Evolutionary conservation across 805 yeast genomes (phyloP).

Genomic region (Wickerhamomyces canadensis): DNA sequence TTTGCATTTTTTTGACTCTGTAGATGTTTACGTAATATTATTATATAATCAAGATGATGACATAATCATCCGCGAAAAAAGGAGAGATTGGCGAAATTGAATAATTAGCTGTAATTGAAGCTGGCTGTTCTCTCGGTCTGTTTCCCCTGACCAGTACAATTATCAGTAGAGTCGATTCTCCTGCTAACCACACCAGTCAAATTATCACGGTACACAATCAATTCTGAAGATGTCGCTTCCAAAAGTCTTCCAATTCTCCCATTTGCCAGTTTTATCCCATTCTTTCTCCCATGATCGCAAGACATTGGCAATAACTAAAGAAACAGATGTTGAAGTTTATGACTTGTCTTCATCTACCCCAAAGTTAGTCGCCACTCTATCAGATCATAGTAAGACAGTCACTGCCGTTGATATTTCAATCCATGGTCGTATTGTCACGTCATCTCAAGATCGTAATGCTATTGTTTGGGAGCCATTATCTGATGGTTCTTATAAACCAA

Average conservation of each 20-base stretch:
- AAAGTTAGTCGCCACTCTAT: slow-evolving; percentile 55
- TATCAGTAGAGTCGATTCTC: slow-evolving; percentile 26
- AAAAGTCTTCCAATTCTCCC: slow-evolving; percentile 59
- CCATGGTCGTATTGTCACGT: slow-evolving; percentile 88
- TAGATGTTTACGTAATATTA: no score
- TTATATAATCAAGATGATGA: no score
- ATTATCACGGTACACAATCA: not conserved
- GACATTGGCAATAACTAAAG: slow-evolving; percentile 77
- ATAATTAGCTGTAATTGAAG: no score
- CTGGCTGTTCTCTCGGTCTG: no score
- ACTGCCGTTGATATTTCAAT: slow-evolving; percentile 90
- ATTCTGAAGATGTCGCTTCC: slow-evolving; percentile 13
- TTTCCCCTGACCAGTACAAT: no score
- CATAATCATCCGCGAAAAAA: no score
- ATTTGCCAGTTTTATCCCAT: slow-evolving; percentile 86
- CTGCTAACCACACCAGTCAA: slow-evolving; percentile 4
- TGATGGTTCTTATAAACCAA: slow-evolving; percentile 68
- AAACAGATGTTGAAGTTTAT: slow-evolving; percentile 70
- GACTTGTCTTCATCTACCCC: slow-evolving; percentile 51
- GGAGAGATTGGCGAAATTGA: no score
- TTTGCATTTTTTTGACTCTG: no score
- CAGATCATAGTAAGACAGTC: slow-evolving; percentile 88
- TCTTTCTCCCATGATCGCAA: slow-evolving; percentile 68
- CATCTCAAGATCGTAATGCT: slow-evolving; percentile 97
- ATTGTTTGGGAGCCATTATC: slow-evolving; percentile 85